These are phyloP conservation scores for Colletotrichum kahawae DNA, from an alignment of 2,329 filamentous ascomycete species.

Conservation along the genomic window DNA sequence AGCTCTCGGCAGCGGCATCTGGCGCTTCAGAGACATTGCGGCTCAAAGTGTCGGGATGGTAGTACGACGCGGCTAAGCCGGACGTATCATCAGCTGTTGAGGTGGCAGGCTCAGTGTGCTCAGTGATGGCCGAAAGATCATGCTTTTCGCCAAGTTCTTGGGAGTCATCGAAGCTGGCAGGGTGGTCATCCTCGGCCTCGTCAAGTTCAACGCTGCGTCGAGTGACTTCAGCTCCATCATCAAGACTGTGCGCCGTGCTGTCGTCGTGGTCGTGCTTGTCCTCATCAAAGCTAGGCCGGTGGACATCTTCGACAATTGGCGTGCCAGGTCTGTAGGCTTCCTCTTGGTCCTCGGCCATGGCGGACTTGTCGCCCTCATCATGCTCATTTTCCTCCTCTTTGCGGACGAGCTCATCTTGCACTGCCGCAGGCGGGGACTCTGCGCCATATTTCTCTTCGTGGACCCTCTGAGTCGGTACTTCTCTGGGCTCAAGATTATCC, in stretches of 20 bases:
- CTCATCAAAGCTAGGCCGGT: not conserved
- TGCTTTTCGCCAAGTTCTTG: not conserved
- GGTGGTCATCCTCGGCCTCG: not conserved
- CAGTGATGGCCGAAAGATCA: slow-evolving; percentile 1
- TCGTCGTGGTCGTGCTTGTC: not conserved
- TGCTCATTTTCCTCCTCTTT: not conserved
- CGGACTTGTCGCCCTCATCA: not conserved
- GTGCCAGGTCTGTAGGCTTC: not conserved
- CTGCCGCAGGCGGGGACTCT: not conserved
- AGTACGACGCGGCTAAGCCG: not conserved
- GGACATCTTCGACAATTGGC: not conserved
- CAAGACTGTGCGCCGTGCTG: not conserved
- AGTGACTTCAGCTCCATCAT: not conserved
- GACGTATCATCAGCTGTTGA: not conserved
- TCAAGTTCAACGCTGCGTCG: not conserved
- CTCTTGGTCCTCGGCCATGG: not conserved
- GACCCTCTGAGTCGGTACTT: fast-evolving
- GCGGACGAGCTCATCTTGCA: not conserved
- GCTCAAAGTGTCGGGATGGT: not conserved
- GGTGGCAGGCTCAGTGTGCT: not conserved
- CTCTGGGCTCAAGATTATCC: not conserved
- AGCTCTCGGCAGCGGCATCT: not conserved
- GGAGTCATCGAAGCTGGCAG: not conserved
- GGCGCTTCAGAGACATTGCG: not conserved
- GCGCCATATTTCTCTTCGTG: not conserved